Conservation (phyloP, 2,329 filamentous ascomycete species). For the Metarhizium robertsii region DNA sequence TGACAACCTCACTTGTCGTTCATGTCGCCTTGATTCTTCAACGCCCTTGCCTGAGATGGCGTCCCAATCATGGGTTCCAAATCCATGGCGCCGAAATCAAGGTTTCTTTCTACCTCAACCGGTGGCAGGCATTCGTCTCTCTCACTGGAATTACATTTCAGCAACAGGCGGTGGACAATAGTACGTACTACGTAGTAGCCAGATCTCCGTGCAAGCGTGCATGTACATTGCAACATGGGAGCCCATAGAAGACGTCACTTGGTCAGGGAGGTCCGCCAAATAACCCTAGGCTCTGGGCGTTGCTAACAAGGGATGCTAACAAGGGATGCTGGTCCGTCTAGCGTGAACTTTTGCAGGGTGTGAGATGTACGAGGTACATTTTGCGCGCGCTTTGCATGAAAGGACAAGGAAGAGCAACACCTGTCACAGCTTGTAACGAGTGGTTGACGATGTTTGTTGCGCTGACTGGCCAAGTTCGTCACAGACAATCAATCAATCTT, state of each 20-base stretch:
- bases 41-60: neutral
- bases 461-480: neutral
- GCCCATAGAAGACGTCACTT: constrained; percentile 4
- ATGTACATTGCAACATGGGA: neutral
- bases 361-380: neutral
- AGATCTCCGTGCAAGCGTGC: neutral
- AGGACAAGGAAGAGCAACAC: neutral
- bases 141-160: neutral
- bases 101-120: no score
- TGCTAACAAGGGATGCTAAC: neutral
- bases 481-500: neutral
- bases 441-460: neutral
- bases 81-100: neutral
- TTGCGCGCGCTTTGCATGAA: constrained; percentile 1
- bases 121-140: neutral
- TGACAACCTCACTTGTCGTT: neutral
- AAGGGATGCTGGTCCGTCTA: constrained; percentile 3
- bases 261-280: constrained; percentile 1
- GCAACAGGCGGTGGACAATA: neutral
- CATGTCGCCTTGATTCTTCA: no score
- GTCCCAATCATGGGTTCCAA: neutral
- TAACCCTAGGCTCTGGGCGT: constrained; percentile 1
- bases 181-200: neutral
- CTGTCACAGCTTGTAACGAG: neutral
- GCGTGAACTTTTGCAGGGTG: constrained; percentile 9